Evolutionary conservation across 495 filamentous ascomycete genomes (phyloP), one percentile per base, ranked within the genome.

Genomic region (Trichoderma orchidacearum): DNA sequence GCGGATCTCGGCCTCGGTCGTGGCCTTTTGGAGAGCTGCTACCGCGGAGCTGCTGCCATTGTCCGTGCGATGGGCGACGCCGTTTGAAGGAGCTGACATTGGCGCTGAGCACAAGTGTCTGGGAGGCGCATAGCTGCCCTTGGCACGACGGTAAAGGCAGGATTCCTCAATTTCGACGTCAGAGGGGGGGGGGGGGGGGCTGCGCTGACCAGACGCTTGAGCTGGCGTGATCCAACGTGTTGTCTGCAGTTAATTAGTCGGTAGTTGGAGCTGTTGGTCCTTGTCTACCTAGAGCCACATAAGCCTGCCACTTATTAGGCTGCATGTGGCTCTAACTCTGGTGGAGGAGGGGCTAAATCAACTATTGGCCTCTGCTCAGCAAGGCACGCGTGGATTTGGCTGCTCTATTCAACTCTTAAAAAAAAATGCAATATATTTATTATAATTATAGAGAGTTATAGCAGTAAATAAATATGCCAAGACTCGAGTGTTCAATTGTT

Each of bases 1-100:
- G 59, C 83, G 84, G 65, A 98, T 85, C 60, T 95, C 88, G 60
- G 84, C 76, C 57, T 90, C 71, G 61, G 85, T 85, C 56, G 78
- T 82, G 63, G 86, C 86, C 69, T 80, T 76, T 71, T 79, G 82
- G 62, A 93, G 79, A 63, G 65, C 61, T 55, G 71, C 58, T 30
- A 38, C 48, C 18, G 48, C 45, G 21, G 41, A 48, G 56, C 34
- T 50, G 54, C 30, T 56, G 18, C 48, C 54, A 25, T 15, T 35
- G 48, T 56, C 61, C 32, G 23, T 18, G 60, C 54, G 60, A 36
- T 21, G 62, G 58, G 60, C 61, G 63, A 61, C 68, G 68, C 69
- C 69, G 70, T 70, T 70, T 63, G 69, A 56, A 34, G 63, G 61
- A 53, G 63, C 57, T 57, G 69, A 69, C 69, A 72, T 72, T 64